phyloP scores from a whole-genome alignment of 2,329 filamentous ascomycete genomes.

The Trichoderma sp. region DNA sequence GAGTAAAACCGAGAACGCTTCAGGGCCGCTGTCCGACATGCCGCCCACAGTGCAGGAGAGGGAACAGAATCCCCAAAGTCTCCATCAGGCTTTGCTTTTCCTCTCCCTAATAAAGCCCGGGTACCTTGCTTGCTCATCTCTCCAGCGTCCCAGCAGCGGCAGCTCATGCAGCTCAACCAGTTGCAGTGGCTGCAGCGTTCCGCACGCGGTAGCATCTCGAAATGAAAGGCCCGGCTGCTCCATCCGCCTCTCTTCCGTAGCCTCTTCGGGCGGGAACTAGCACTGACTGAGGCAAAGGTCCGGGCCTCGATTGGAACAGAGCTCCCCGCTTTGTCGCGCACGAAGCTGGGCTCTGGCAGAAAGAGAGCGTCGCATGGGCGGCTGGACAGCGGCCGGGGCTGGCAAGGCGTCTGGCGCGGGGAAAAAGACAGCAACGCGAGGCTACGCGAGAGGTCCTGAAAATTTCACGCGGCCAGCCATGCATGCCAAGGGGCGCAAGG shows the following conservation, averaged over 20 bases:
- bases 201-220: slow-evolving; percentile 13
- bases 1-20: slow-evolving; percentile 23
- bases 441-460: slow-evolving; percentile 27
- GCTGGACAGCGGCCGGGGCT: slow-evolving; percentile 5
- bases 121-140: slow-evolving; percentile 22
- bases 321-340: slow-evolving; percentile 18
- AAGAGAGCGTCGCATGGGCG: slow-evolving; percentile 20
- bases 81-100: neutral
- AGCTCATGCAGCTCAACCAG: slow-evolving; percentile 1
- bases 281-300: slow-evolving; percentile 22
- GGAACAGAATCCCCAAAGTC: neutral
- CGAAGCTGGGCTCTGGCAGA: neutral
- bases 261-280: slow-evolving; percentile 22
- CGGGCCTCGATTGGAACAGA: slow-evolving; percentile 18
- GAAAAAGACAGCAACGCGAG: slow-evolving; percentile 20
- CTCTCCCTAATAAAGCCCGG: slow-evolving; percentile 15
- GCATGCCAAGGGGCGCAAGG: slow-evolving; percentile 15
- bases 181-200: neutral
- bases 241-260: slow-evolving; percentile 20
- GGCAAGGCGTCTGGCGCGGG: slow-evolving; percentile 23
- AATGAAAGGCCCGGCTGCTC: slow-evolving; percentile 24
- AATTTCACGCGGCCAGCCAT: slow-evolving; percentile 6
- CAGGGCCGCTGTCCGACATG: neutral
- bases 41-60: slow-evolving; percentile 1
- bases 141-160: neutral